These are phyloP conservation scores for Mycena latifolia DNA, from an alignment of 768 basidiomycete species.

Conservation along the genomic window DNA sequence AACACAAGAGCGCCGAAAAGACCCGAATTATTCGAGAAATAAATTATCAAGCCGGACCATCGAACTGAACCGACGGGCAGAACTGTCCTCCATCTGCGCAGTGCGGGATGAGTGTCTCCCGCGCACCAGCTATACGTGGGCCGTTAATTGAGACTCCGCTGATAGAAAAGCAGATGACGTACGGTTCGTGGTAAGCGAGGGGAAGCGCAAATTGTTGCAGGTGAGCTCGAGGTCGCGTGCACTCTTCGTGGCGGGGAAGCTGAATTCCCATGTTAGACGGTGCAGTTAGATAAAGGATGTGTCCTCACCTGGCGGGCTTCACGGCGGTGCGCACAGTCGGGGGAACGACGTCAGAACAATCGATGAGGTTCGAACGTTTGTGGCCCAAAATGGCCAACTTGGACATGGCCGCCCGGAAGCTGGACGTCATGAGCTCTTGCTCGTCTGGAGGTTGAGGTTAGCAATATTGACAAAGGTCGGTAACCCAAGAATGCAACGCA, in stretches of 20 bases:
- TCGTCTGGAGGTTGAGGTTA: neutral
- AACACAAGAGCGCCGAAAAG: too few species aligned
- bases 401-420: slow-evolving; percentile 13
- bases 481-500: neutral
- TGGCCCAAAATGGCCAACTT: slow-evolving; percentile 13
- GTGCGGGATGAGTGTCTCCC: slow-evolving; percentile 15
- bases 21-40: too few species aligned
- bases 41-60: slow-evolving; percentile 10
- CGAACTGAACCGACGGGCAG: slow-evolving; percentile 8
- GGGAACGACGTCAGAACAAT: slow-evolving; percentile 19
- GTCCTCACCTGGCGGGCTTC: neutral
- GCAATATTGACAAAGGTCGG: too few species aligned
- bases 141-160: neutral
- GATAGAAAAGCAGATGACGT: neutral
- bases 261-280: neutral
- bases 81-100: slow-evolving; percentile 3
- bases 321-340: neutral
- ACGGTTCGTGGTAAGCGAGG: slow-evolving; percentile 11
- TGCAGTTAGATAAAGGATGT: too few species aligned
- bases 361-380: neutral
- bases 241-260: slow-evolving; percentile 19
- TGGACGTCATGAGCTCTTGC: slow-evolving; percentile 6
- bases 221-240: slow-evolving; percentile 13
- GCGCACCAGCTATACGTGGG: neutral
- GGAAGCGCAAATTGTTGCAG: neutral